A percentile compares a stretch with the other conserved stretches of the same genome.
These are phyloP conservation scores for Podila verticillata DNA, from an alignment of 192 early-diverging fungal species.

Conservation along the genomic window DNA sequence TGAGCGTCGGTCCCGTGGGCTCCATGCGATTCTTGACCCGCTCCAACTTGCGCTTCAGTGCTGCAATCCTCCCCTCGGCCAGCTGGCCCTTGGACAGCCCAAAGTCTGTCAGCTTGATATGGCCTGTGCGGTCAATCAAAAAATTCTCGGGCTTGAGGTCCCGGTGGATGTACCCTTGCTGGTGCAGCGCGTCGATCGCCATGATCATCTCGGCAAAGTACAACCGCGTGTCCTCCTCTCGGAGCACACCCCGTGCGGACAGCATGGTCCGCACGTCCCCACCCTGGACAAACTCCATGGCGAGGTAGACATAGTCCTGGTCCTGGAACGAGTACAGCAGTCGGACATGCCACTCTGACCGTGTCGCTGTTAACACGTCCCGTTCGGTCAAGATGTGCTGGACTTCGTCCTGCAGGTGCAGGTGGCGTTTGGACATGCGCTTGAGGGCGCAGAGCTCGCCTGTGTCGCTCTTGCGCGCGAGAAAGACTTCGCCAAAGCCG, in stretches of 20 bases:
- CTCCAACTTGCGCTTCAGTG: slow-evolving; percentile 62
- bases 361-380: slow-evolving; percentile 71
- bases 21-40: slow-evolving; percentile 62
- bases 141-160: slow-evolving; percentile 87
- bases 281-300: slow-evolving; percentile 81
- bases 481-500: slow-evolving; percentile 82
- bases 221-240: slow-evolving; percentile 75
- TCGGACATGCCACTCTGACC: slow-evolving; percentile 77
- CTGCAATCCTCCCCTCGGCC: slow-evolving; percentile 56
- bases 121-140: slow-evolving; percentile 75
- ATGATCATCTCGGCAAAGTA: slow-evolving; percentile 88
- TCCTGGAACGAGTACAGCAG: slow-evolving; percentile 84
- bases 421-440: slow-evolving; percentile 76
- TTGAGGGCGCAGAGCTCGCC: slow-evolving; percentile 84
- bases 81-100: slow-evolving; percentile 83
- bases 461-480: slow-evolving; percentile 82
- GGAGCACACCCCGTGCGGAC: slow-evolving; percentile 67
- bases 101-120: slow-evolving; percentile 88
- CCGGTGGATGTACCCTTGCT: slow-evolving; percentile 90
- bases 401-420: slow-evolving; percentile 77
- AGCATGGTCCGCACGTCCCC: slow-evolving; percentile 78
- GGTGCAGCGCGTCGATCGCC: slow-evolving; percentile 81
- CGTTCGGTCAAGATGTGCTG: slow-evolving; percentile 80
- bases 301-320: slow-evolving; percentile 75
- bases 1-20: slow-evolving; percentile 17